phyloP scores from a whole-genome alignment of 495 filamentous ascomycete genomes.

The Podospora pseudopauciseta region DNA sequence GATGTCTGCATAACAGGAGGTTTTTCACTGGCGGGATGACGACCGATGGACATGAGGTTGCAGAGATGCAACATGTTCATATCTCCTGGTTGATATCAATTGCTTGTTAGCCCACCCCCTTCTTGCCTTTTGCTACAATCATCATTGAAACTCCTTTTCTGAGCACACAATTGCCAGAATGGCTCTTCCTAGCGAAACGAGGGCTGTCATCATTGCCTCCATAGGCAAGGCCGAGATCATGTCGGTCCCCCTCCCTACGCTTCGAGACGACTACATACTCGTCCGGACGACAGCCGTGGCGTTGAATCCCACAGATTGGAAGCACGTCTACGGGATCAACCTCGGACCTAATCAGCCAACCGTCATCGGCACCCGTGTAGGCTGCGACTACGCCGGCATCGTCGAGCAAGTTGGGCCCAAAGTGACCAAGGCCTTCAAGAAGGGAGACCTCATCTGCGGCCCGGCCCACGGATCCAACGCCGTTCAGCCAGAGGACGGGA shows the following conservation, averaged over 20 bases:
- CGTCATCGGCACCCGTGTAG: slow-evolving; percentile 22
- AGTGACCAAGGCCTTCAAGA: slow-evolving; percentile 32
- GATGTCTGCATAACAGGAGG: not conserved
- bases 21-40: not conserved
- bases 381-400: slow-evolving; percentile 44
- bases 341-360: slow-evolving; percentile 1
- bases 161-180: not conserved
- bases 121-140: not conserved
- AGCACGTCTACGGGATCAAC: slow-evolving; percentile 39
- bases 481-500: slow-evolving; percentile 33
- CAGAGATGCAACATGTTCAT: not conserved
- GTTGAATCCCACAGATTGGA: slow-evolving; percentile 61
- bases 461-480: slow-evolving; percentile 35
- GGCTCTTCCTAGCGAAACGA: slow-evolving; percentile 16
- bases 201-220: slow-evolving; percentile 20
- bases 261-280: slow-evolving; percentile 51
- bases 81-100: not conserved
- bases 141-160: not conserved
- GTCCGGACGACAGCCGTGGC: slow-evolving; percentile 51
- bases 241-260: slow-evolving; percentile 35
- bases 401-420: slow-evolving; percentile 41
- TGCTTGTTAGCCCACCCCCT: not conserved
- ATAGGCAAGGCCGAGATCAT: slow-evolving; percentile 22
- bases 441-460: slow-evolving; percentile 43
- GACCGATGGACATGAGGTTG: not conserved